Conservation (phyloP, 176 grass and related monocot species). For the Ensete ventricosum region DNA sequence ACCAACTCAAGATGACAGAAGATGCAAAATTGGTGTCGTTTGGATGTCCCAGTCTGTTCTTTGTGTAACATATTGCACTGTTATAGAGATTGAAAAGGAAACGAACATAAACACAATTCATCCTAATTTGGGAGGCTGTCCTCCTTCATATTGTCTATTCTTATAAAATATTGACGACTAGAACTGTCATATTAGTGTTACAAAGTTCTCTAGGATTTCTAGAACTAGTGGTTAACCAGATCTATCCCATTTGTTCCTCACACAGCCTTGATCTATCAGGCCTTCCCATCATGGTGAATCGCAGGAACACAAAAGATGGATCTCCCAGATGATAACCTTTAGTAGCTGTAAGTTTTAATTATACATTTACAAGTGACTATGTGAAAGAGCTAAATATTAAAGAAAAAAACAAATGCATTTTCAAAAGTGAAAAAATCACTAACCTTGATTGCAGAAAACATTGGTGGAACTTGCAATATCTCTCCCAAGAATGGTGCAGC, state of each 20-base stretch:
- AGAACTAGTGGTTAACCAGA: background rate
- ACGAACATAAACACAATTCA: background rate
- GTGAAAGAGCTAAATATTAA: background rate
- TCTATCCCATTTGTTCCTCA: background rate
- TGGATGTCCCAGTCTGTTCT: background rate
- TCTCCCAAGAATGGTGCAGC: slow-evolving; percentile 76
- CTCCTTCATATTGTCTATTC: background rate
- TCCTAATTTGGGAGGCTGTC: background rate
- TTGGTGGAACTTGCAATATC: slow-evolving; percentile 96
- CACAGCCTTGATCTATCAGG: background rate
- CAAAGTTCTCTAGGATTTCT: background rate
- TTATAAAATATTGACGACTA: background rate
- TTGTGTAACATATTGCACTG: background rate
- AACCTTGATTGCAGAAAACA: slow-evolving; percentile 99
- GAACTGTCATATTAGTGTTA: background rate
- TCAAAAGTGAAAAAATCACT: slow-evolving; percentile 7
- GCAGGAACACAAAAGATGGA: background rate
- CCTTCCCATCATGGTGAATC: background rate
- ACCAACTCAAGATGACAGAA: background rate
- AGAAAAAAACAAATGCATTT: background rate
- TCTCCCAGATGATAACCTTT: background rate
- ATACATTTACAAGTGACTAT: background rate
- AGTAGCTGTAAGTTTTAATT: background rate
- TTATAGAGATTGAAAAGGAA: background rate
- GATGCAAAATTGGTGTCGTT: no score